phyloP scores from a whole-genome alignment of 2,329 filamentous ascomycete species.

The Cladophialophora bantiana region DNA sequence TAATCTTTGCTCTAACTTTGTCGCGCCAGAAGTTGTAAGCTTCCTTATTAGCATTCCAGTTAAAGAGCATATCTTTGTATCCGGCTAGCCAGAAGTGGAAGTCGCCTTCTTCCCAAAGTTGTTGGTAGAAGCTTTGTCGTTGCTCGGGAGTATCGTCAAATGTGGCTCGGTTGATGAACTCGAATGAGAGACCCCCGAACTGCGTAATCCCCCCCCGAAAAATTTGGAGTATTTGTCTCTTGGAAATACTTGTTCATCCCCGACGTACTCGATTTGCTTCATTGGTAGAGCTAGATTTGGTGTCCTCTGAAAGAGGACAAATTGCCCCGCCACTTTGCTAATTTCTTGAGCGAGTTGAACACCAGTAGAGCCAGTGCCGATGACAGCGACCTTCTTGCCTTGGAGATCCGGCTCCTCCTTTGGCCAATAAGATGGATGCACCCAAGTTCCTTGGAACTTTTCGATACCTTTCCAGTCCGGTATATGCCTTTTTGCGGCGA shows the following conservation, averaged over 20 bases:
- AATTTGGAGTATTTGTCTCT: slow-evolving; percentile 32
- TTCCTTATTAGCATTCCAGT: slow-evolving; percentile 59
- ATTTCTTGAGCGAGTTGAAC: slow-evolving; percentile 70
- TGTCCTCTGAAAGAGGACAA: slow-evolving; percentile 67
- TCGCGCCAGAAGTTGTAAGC: slow-evolving; percentile 64
- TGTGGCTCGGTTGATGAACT: slow-evolving; percentile 65
- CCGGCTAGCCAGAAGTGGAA: slow-evolving; percentile 63
- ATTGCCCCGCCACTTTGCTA: slow-evolving; percentile 58
- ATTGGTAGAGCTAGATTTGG: slow-evolving; percentile 71
- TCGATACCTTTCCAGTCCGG: slow-evolving; percentile 60
- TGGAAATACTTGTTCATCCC: slow-evolving; percentile 61
- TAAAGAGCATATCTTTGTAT: slow-evolving; percentile 62
- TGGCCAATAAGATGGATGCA: slow-evolving; percentile 69
- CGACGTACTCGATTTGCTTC: slow-evolving; percentile 57
- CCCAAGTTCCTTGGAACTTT: slow-evolving; percentile 65
- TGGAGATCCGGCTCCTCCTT: slow-evolving; percentile 59
- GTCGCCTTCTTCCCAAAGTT: slow-evolving; percentile 61
- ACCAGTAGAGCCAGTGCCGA: slow-evolving; percentile 70
- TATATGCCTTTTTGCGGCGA: slow-evolving; percentile 65
- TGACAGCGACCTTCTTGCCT: slow-evolving; percentile 67
- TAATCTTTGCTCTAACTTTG: slow-evolving; percentile 60
- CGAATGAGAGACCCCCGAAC: slow-evolving; percentile 57
- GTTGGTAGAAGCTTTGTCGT: slow-evolving; percentile 57
- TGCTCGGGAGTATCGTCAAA: slow-evolving; percentile 51
- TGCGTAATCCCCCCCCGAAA: slow-evolving; percentile 42